Base-by-base conservation (phyloP, 2,329 filamentous ascomycete genomes). In the Calonectria naviculata region DNA sequence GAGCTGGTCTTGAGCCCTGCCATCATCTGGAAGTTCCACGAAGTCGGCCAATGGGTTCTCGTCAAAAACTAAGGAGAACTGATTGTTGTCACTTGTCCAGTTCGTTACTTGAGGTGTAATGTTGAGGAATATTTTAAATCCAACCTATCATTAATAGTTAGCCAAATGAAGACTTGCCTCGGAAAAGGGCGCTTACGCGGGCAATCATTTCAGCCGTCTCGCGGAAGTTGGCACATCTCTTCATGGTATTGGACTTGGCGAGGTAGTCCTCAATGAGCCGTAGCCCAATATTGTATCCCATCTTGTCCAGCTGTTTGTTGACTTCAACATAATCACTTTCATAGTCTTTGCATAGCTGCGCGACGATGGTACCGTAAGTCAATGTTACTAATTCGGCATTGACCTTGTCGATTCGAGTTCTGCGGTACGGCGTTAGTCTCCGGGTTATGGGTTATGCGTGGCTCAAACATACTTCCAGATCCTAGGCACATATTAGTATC, bases 101-200 rank as follows among this genome's bases (percentile, higher is more conserved):
- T 97, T 98, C 58, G 95, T 95, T 74, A 98, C 93, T 9, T 93
- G 93, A 0, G 97, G 97, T 5, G 95, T 97, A 77, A 98, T 95
- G 81, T 99, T 99, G 72, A 99, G 90, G 83, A 99, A 99, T 75
- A 99, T 98, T 86, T 99, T 98, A 87, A 99, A 99, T 68, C 97
- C 97, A 75, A 99, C 93, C 94, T 98, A 74, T 24, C 71, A 4
- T 62, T 31, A 9, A 34, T 13, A 31, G 71, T 82, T 67, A 80
- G 78, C 52, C 36, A 36, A 5, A 15, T 7, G 1, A 19, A 8
- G 4, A 5, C 6, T 21, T 1, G 26, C 64, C 19, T 19, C 9
- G 5, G 36, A 4, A 24, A 26, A 13, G 28, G n/a, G 34, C 7
- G 19, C 76, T 21, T 83, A 96, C 95, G 88, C 96, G 97, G 47